A percentile compares a stretch with the other conserved stretches of the same genome.
Conservation (phyloP, 2,329 filamentous ascomycete species). For the Neocatenulostroma microsporum region DNA sequence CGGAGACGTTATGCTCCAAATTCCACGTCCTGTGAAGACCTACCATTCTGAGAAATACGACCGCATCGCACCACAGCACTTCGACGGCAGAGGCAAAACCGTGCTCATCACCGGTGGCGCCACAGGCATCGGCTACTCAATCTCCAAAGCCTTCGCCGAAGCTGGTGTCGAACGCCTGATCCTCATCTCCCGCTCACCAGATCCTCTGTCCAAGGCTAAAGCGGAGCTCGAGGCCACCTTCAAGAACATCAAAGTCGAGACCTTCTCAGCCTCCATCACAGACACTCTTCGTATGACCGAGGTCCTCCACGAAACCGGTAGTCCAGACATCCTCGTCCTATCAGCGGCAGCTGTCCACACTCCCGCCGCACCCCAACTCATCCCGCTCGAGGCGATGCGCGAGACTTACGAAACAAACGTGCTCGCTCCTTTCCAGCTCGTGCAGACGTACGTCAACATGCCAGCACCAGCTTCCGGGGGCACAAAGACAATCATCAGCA, state of each 20-base stretch:
- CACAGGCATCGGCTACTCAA: constrained; percentile 19
- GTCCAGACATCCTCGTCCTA: constrained; percentile 36
- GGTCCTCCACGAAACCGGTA: constrained; percentile 24
- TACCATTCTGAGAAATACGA: constrained; percentile 18
- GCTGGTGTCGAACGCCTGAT: constrained; percentile 16
- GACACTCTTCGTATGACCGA: constrained; percentile 22
- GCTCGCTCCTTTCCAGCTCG: constrained; percentile 26
- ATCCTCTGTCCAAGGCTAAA: constrained; percentile 32
- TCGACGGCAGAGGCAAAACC: constrained; percentile 19
- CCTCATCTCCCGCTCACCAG: constrained; percentile 21
- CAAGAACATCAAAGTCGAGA: constrained; percentile 26
- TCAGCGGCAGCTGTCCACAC: constrained; percentile 31
- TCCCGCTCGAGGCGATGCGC: constrained; percentile 31
- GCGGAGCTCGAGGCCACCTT: constrained; percentile 29
- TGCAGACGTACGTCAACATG: constrained; percentile 31
- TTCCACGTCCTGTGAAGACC: constrained; percentile 16
- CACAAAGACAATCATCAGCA: constrained; percentile 27
- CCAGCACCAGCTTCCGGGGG: constrained; percentile 27
- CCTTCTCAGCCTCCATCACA: constrained; percentile 25
- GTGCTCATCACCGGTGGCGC: constrained; percentile 21
- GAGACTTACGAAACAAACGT: constrained; percentile 29
- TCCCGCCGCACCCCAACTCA: constrained; percentile 21
- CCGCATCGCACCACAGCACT: constrained; percentile 16
- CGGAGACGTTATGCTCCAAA: constrained; percentile 4
- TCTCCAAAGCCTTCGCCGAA: constrained; percentile 18